These are phyloP conservation scores for Scutellaria barbata DNA, from an alignment of 257 asterid genomes.

Conservation along the genomic window DNA sequence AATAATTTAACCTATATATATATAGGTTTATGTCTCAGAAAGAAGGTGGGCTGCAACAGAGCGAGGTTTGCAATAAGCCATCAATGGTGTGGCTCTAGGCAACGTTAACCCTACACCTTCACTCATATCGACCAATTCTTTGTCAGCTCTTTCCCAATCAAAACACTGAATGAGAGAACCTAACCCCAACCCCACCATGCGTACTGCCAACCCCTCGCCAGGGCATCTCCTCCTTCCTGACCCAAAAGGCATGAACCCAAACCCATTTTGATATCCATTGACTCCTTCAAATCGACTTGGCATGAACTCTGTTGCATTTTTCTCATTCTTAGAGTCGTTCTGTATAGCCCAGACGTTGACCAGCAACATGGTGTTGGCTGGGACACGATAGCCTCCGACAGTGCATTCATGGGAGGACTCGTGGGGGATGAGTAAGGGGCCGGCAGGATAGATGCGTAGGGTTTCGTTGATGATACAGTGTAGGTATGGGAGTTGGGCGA, in stretches of 20 bases:
- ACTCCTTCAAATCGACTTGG: conserved; percentile 43
- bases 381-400: conserved; percentile 31
- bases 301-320: conserved; percentile 33
- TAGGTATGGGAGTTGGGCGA: conserved; percentile 40
- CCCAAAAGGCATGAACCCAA: conserved; percentile 40
- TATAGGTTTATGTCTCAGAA: background rate
- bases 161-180: conserved; percentile 45
- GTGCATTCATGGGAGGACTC: conserved; percentile 41
- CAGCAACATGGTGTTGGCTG: conserved; percentile 35
- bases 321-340: conserved; percentile 36
- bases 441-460: conserved; percentile 41
- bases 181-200: conserved; percentile 28
- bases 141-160: conserved; percentile 42
- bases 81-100: conserved; percentile 39
- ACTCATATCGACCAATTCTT: conserved; percentile 26
- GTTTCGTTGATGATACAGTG: conserved; percentile 47
- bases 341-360: conserved; percentile 51
- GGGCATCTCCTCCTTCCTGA: conserved; percentile 50
- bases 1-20: too few species aligned
- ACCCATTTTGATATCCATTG: conserved; percentile 20
- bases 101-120: conserved; percentile 34
- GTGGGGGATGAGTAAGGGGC: conserved; percentile 44
- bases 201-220: conserved; percentile 34
- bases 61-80: conserved; percentile 36
- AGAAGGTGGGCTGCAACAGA: background rate